Percentiles rank a stretch among this genome's conserved stretches.
These are phyloP conservation scores for Aspergillus unguis DNA, from an alignment of 2,329 filamentous ascomycete species.

Conservation along the genomic window DNA sequence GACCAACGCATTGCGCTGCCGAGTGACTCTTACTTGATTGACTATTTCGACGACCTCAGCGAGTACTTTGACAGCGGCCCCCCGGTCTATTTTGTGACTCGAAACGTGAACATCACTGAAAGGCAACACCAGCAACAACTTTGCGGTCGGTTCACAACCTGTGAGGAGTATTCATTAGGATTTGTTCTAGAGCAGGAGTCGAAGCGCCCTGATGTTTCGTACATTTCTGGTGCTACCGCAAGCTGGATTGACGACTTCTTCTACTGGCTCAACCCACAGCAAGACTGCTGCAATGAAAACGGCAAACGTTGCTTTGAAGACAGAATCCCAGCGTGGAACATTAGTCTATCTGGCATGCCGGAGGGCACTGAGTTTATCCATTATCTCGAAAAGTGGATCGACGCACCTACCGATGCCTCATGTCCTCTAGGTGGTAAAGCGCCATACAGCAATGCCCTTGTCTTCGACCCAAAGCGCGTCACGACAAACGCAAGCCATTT, in stretches of 20 bases:
- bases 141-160: conserved; percentile 87
- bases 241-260: conserved; percentile 98
- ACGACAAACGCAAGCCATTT: conserved; percentile 84
- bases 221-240: conserved; percentile 80
- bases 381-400: conserved; percentile 80
- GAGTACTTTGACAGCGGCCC: conserved; percentile 87
- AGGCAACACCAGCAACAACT: conserved; percentile 76
- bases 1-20: conserved; percentile 95
- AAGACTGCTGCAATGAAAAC: conserved; percentile 71
- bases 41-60: conserved; percentile 95
- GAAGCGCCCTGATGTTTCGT: conserved; percentile 82
- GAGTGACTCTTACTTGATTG: conserved; percentile 88
- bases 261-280: conserved; percentile 87
- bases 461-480: conserved; percentile 65
- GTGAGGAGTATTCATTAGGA: conserved; percentile 75
- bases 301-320: conserved; percentile 73
- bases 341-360: conserved; percentile 85
- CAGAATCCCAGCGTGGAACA: conserved; percentile 80
- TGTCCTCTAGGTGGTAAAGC: conserved; percentile 88
- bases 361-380: conserved; percentile 85
- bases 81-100: conserved; percentile 93
- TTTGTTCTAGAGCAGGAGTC: conserved; percentile 93
- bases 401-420: conserved; percentile 72
- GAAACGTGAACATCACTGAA: conserved; percentile 73
- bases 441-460: conserved; percentile 78